Percentiles rank a stretch among this genome's conserved stretches.
These are phyloP conservation scores for Trypanosoma caninum DNA, from an alignment of 208 protist species.

Conservation along the genomic window DNA sequence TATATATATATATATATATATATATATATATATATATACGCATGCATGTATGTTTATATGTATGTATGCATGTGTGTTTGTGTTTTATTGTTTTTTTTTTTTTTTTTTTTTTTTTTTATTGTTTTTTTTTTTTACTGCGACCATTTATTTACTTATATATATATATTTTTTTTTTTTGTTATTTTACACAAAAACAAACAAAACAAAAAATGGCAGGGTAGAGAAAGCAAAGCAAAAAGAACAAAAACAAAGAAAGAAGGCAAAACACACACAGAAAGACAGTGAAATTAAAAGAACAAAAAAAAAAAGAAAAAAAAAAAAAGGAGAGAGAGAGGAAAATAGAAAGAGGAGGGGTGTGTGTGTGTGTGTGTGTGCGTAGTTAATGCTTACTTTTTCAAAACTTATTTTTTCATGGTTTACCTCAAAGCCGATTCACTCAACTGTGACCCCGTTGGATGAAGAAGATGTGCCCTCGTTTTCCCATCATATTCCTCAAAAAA, in stretches of 20 bases:
- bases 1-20: not conserved
- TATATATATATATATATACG: not conserved
- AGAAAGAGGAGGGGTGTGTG: not conserved
- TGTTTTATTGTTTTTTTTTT: not conserved
- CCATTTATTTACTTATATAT: not conserved
- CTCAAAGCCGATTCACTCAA: too few relatives aligned
- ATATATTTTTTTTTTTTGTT: conserved; percentile 16
- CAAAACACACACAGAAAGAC: conserved; percentile 1
- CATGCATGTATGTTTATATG: not conserved
- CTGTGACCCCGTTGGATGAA: too few relatives aligned
- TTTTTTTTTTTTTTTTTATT: not conserved
- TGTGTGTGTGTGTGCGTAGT: not conserved
- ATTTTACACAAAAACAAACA: not conserved
- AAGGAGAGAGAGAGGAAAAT: not conserved
- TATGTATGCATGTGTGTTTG: not conserved
- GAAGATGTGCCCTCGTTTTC: not conserved
- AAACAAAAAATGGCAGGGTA: not conserved
- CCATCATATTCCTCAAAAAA: not conserved
- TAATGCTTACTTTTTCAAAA: not conserved
- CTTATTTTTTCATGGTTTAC: too few relatives aligned
- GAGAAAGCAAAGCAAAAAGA: not conserved
- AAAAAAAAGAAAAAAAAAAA: not conserved
- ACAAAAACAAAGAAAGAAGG: not conserved
- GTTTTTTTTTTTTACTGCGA: conserved; percentile 1
- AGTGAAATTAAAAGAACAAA: not conserved